Evolutionary conservation across 2,329 filamentous ascomycete species (phyloP), one percentile per base, ranked within the genome.

Genomic region (Penicillium sp.): DNA sequence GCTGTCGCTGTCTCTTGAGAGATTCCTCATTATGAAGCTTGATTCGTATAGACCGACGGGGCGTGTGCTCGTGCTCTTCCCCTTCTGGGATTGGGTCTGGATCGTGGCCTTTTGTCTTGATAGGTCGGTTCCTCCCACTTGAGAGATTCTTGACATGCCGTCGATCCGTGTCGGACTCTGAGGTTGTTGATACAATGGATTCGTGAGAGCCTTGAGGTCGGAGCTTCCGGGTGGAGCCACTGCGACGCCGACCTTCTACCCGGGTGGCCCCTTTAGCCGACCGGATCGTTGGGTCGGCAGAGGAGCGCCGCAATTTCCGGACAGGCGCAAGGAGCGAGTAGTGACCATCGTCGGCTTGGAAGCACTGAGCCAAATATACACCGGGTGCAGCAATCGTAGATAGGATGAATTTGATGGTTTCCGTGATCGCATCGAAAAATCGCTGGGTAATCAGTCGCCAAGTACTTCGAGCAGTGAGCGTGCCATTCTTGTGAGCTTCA

Each of bases 31-130:
- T 90, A 71, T 93, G 86, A 15, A 96, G 80, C 74, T 94, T 96
- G 66, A 97, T 96, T 38, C 91, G 85, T 60, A 96, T 96, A 2
- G 91, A 96, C 54, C 91, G 83, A 66, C 89, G 84, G 7, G 88
- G 86, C 16, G 82, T 80, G 58, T 82, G 82, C 61, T 91, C 88
- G n/a, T 49, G 18, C 31, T 54, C 46, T 31, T 49, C 31, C 15
- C 38, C 39, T 60, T 91, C 87, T 31, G 78, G 47, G 25, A 54
- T 51, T 27, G 61, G 48, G n/a, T 67, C 64, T 46, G 61, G 42
- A 47, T 59, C 59, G 21, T 56, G 60, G 21, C 58, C 65, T 59
- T 69, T 71, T 2, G 63, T 59, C 52, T 69, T 69, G 9, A 56
- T 60, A 16, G 65, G 45, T 49, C 67, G 66, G 46, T 55, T 48